A percentile compares a stretch with the other conserved stretches of the same genome.
Conservation (phyloP, 2,329 filamentous ascomycete genomes). For the Fusarium longipes region DNA sequence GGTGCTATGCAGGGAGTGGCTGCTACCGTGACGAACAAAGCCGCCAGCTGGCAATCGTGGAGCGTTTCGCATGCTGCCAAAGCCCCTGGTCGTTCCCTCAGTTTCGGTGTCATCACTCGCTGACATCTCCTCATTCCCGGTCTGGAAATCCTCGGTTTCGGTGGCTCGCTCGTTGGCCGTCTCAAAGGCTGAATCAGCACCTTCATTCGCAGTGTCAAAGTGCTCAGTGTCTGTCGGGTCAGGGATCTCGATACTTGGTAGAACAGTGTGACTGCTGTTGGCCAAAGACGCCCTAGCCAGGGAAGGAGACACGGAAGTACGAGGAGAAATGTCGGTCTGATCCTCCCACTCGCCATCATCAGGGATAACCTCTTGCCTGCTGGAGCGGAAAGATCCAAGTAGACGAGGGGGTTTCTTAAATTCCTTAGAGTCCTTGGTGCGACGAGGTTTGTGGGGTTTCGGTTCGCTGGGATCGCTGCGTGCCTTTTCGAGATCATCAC, state of each 20-base stretch:
- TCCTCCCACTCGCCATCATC: conserved; percentile 95
- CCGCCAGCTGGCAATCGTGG: conserved; percentile 54
- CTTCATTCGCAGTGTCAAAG: conserved; percentile 86
- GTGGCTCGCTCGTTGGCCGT: conserved; percentile 82
- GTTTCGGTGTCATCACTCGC: conserved; percentile 93
- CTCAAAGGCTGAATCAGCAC: conserved; percentile 72
- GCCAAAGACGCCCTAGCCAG: conserved; percentile 36
- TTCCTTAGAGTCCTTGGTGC: conserved; percentile 71
- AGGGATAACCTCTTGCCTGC: conserved; percentile 80
- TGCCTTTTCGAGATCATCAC: conserved; percentile 86
- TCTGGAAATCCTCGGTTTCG: conserved; percentile 95
- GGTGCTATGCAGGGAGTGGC: conserved; percentile 83
- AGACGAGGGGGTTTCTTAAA: conserved; percentile 84
- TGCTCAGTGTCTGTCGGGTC: conserved; percentile 67
- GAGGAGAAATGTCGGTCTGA: conserved; percentile 57
- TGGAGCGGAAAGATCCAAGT: conserved; percentile 79
- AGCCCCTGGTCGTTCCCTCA: conserved; percentile 67
- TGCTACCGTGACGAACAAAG: conserved; percentile 59
- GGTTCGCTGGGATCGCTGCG: conserved; percentile 63
- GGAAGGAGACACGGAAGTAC: conserved; percentile 36
- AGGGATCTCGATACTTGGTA: conserved; percentile 23
- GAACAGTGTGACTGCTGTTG: conserved; percentile 34
- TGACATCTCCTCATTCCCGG: conserved; percentile 81
- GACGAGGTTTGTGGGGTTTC: conserved; percentile 67
- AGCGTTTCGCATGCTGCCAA: conserved; percentile 56